A percentile compares a stretch with the other conserved stretches of the same genome.
These are phyloP conservation scores for Stemphylium vesicarium DNA, from an alignment of 2,329 filamentous ascomycete genomes.

Conservation along the genomic window DNA sequence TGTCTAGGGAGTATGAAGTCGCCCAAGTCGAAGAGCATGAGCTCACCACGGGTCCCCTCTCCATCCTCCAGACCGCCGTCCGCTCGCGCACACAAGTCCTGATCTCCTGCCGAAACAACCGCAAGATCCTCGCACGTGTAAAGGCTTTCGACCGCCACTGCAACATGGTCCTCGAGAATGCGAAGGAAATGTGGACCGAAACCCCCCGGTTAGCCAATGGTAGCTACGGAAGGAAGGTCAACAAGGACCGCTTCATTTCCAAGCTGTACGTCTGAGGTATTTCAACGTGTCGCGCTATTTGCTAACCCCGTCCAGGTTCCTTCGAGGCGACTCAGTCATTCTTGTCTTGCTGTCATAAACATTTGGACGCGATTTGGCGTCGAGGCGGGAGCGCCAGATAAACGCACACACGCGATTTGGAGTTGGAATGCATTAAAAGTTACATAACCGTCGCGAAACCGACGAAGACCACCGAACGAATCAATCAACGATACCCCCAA, in stretches of 20 bases:
- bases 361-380: constrained; percentile 10
- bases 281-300: neutral
- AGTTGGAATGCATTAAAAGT: constrained; percentile 42
- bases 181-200: constrained; percentile 99
- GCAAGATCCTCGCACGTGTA: constrained; percentile 94
- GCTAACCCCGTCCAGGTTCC: constrained; percentile 65
- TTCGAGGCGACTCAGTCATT: constrained; percentile 87
- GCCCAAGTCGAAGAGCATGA: constrained; percentile 81
- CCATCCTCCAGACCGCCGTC: constrained; percentile 95
- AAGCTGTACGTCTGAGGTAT: constrained; percentile 75
- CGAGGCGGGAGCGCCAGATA: constrained; percentile 12
- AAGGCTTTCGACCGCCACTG: constrained; percentile 99
- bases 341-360: constrained; percentile 78
- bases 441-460: constrained; percentile 39
- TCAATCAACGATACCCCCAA: constrained; percentile 40
- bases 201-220: constrained; percentile 81
- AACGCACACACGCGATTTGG: constrained; percentile 22
- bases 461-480: constrained; percentile 32
- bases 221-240: constrained; percentile 87
- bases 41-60: constrained; percentile 80
- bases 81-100: constrained; percentile 94
- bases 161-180: constrained; percentile 98
- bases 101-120: constrained; percentile 97
- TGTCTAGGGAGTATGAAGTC: constrained; percentile 83
- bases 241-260: constrained; percentile 98